These are phyloP conservation scores for Penstemon barbatus DNA, from an alignment of 257 asterid species.

Conservation along the genomic window DNA sequence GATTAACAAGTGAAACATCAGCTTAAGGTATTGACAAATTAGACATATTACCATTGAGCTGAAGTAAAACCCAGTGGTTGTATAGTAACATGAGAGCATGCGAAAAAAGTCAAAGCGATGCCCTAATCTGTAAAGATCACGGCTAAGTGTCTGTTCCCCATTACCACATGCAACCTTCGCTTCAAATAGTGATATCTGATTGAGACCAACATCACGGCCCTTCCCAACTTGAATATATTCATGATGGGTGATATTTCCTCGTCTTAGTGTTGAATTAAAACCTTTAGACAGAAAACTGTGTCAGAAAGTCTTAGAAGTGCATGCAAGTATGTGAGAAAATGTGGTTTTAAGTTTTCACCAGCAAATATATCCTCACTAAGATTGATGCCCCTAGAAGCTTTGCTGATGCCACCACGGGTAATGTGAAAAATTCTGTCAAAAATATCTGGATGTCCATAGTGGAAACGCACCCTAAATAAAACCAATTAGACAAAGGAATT, in stretches of 20 bases:
- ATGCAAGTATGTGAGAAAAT: background rate
- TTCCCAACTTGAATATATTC: conserved; percentile 60
- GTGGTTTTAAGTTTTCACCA: conserved; percentile 36
- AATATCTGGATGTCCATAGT: conserved; percentile 65
- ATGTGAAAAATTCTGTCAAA: conserved; percentile 66
- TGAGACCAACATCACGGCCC: conserved; percentile 56
- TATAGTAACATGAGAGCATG: conserved; percentile 52
- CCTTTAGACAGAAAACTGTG: conserved; percentile 31
- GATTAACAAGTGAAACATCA: background rate
- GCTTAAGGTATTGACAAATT: background rate
- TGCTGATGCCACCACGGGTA: conserved; percentile 68
- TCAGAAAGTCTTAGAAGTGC: conserved; percentile 4
- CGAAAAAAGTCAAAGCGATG: conserved; percentile 62
- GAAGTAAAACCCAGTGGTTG: conserved; percentile 61
- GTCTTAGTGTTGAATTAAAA: conserved; percentile 50
- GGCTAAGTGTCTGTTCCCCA: conserved; percentile 61
- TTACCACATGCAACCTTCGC: conserved; percentile 64
- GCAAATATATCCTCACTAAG: conserved; percentile 68
- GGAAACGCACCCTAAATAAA: conserved; percentile 56
- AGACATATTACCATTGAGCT: conserved; percentile 49
- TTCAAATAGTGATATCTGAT: conserved; percentile 39
- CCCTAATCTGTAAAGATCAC: conserved; percentile 58
- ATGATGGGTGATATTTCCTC: conserved; percentile 55
- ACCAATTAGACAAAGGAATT: conserved; percentile 15
- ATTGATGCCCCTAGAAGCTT: conserved; percentile 60